phyloP scores from a whole-genome alignment of 2,329 filamentous ascomycete species.

The Bipolaris bicolor region DNA sequence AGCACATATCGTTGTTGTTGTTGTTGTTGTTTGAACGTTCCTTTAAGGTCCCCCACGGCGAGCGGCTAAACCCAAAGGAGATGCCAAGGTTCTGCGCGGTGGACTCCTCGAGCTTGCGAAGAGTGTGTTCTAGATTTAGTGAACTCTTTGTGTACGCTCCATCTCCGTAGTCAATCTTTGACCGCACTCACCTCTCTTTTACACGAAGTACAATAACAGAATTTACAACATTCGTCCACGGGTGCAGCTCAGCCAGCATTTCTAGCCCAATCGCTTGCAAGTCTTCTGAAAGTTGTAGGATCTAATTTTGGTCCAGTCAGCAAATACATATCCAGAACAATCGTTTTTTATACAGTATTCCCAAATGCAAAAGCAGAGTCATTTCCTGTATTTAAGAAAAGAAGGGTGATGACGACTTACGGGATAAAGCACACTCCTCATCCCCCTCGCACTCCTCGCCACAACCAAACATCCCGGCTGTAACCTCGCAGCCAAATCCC shows the following conservation, averaged over 20 bases:
- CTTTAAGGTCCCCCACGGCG: too few relatives aligned
- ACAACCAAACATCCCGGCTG: constrained; percentile 54
- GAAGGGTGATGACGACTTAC: constrained; percentile 37
- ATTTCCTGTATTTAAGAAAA: background rate
- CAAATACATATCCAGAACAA: too few relatives aligned
- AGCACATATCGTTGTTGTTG: too few relatives aligned
- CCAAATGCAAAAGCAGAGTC: too few relatives aligned
- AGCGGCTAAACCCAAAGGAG: too few relatives aligned
- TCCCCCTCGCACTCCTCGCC: constrained; percentile 53
- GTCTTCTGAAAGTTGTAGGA: constrained; percentile 48
- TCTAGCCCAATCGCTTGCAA: constrained; percentile 46
- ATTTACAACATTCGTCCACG: constrained; percentile 59
- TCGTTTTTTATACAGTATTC: too few relatives aligned
- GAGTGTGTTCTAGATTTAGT: too few relatives aligned
- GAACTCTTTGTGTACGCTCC: too few relatives aligned
- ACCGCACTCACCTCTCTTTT: background rate
- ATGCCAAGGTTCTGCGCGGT: too few relatives aligned
- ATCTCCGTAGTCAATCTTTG: too few relatives aligned
- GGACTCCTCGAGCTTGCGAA: too few relatives aligned
- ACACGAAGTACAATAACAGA: constrained; percentile 53
- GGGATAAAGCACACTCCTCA: constrained; percentile 57
- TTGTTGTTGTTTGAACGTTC: too few relatives aligned
- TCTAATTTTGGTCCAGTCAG: constrained; percentile 24
- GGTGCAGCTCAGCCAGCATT: constrained; percentile 55
- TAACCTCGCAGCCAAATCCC: constrained; percentile 49